A percentile compares a stretch with the other conserved stretches of the same genome.
phyloP scores from a whole-genome alignment of 306 rosid genomes.

The Rosa rugosa region DNA sequence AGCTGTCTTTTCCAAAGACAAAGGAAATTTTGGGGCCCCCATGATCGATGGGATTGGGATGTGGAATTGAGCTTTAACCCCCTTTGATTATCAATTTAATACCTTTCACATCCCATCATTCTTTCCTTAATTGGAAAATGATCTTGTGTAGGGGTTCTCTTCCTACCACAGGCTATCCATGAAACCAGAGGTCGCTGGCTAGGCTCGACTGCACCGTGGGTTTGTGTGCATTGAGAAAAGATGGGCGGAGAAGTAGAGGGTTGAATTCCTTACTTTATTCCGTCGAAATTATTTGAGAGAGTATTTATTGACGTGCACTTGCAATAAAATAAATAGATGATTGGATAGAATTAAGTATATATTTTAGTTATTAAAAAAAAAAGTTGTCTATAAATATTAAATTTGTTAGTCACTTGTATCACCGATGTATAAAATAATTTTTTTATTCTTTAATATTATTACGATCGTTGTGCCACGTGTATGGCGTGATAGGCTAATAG shows the following conservation, averaged over 20 bases:
- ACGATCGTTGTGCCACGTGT: no score
- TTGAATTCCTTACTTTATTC: no score
- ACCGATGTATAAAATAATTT: no score
- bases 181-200: background rate
- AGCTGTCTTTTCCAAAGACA: conserved; percentile 64
- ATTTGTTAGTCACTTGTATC: no score
- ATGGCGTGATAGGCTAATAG: no score
- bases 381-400: no score
- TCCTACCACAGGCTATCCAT: background rate
- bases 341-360: no score
- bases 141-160: background rate
- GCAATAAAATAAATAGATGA: no score
- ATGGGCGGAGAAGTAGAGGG: background rate
- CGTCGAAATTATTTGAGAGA: no score
- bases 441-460: no score
- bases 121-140: conserved; percentile 39
- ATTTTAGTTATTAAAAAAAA: no score
- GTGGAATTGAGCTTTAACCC: conserved; percentile 31
- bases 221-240: background rate
- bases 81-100: conserved; percentile 3
- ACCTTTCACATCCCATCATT: conserved; percentile 14
- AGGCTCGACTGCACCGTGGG: background rate
- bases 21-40: conserved; percentile 47
- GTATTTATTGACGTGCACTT: no score
- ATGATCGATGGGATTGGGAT: conserved; percentile 19